Base-by-base conservation (phyloP, 495 filamentous ascomycete species). In the Lepraria neglecta region DNA sequence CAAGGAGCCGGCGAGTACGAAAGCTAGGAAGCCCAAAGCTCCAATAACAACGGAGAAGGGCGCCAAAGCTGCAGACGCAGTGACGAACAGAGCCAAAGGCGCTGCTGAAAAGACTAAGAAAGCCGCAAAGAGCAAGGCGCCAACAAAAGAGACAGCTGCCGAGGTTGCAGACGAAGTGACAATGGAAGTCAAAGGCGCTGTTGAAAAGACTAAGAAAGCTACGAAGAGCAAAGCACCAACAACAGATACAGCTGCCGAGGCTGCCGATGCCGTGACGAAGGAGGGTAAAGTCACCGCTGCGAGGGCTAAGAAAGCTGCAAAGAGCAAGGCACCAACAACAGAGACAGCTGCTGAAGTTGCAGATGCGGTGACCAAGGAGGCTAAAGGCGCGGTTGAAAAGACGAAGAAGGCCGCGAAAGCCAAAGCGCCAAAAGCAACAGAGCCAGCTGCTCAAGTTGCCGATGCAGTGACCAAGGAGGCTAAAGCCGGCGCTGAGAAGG, bases 281-380 rank as follows among this genome's bases (percentile, higher is more conserved):
- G 33, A 53, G 6, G 38, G 17, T 33, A 65, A 61, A 35, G 40
- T 44, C 44, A 19, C 24, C 3, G 24, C 30, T 19, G 38, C 52
- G 45, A 65, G 62, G 59, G 30, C 40, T 15, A 61, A 38, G 11
- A 58, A 56, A 33, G 58, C 57, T 4, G 52, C 61, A 1, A 58
- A 54, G 28, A 68, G 43, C 61, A 30, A 55, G 33, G 33, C 63
- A 31, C 17, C 56, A n/a, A 35, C 48, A 24, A 33, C 21, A 6
- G 33, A 46, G 30, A 60, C 42, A 38, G 28, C 57, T 66, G 58
- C 63, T 3, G 59, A 63, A 11, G 50, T 53, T 30, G 63, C 67
- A 40, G 73, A 74, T 60, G 59, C 17, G 48, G 61, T 65, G 51
- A 70, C 66, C 67, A 64, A 55, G 65, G 55, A 58, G 42, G 52